Evolutionary conservation across 2,329 filamentous ascomycete species (phyloP).

Genomic region (Neodidymelliopsis sp.): DNA sequence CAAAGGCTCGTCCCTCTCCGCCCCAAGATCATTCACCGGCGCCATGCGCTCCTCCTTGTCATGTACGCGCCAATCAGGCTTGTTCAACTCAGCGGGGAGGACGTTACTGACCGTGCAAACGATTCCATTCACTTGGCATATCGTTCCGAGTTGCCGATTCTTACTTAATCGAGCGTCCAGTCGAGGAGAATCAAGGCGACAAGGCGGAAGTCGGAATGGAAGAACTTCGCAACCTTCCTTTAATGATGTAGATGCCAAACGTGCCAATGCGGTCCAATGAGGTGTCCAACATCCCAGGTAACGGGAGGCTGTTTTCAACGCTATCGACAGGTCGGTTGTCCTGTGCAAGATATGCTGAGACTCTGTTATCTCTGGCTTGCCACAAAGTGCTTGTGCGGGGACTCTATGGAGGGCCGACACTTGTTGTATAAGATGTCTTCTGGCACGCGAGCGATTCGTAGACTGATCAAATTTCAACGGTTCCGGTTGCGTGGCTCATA

Average conservation of each 20-base stretch:
- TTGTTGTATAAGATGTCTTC: constrained; percentile 28
- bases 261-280: constrained; percentile 29
- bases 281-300: background rate
- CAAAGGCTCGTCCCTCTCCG: constrained; percentile 21
- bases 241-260: constrained; percentile 25
- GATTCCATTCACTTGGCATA: constrained; percentile 15
- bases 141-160: constrained; percentile 20
- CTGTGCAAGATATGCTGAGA: constrained; percentile 13
- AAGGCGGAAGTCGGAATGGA: constrained; percentile 33
- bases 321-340: constrained; percentile 10
- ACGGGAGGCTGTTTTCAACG: constrained; percentile 10
- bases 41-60: constrained; percentile 3
- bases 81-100: background rate
- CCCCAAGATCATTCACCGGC: constrained; percentile 13
- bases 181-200: constrained; percentile 15
- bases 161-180: constrained; percentile 5
- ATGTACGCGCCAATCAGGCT: constrained; percentile 12
- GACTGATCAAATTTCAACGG: background rate
- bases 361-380: constrained; percentile 30
- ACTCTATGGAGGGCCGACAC: constrained; percentile 8
- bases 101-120: constrained; percentile 1
- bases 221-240: constrained; percentile 30
- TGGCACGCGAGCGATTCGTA: constrained; percentile 5
- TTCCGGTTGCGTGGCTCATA: background rate
- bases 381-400: constrained; percentile 18